Percentiles rank a stretch among this genome's conserved stretches.
phyloP scores from a whole-genome alignment of 306 rosid genomes.

The Benincasa hispida region DNA sequence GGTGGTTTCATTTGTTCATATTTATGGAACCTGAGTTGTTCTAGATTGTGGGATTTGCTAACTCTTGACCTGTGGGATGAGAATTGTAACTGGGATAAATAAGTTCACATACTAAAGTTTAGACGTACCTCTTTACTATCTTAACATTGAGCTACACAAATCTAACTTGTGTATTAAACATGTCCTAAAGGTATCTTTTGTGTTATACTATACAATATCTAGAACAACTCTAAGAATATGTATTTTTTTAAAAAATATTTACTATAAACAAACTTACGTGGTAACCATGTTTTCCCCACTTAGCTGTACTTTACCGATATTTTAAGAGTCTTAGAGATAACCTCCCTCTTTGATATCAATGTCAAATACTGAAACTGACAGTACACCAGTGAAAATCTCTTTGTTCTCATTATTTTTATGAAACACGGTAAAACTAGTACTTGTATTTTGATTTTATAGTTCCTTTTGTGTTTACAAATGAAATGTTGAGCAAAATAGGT shows the following conservation, averaged over 20 bases:
- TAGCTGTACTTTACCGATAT: neutral
- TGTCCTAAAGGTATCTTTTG: neutral
- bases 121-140: neutral
- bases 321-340: neutral
- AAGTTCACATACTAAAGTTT: neutral
- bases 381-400: neutral
- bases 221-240: neutral
- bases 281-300: neutral
- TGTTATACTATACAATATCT: neutral
- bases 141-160: neutral
- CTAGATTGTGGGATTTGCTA: neutral
- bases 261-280: neutral
- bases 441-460: neutral
- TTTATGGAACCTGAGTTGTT: neutral
- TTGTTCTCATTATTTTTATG: neutral
- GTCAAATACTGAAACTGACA: neutral
- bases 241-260: neutral
- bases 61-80: neutral
- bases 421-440: neutral
- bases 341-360: neutral
- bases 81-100: neutral
- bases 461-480: neutral
- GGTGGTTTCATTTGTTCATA: neutral
- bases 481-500: neutral
- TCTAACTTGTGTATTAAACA: neutral